Percentiles rank a stretch among this genome's conserved stretches.
phyloP scores from a whole-genome alignment of 163 green algal genomes.

The Chloromonas sp. region DNA sequence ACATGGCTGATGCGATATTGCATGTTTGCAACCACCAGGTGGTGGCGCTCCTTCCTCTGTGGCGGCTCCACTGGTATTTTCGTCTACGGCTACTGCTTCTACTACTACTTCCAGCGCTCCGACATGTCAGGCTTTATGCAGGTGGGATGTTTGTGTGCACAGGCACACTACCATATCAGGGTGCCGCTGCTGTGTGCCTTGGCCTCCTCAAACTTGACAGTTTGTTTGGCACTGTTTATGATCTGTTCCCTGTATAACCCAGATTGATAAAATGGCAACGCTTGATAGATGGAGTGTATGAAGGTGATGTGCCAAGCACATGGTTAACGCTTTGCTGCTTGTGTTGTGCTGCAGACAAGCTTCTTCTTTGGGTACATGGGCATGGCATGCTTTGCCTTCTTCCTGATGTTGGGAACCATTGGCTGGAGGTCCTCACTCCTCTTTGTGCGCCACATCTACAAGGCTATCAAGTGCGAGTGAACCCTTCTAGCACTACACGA shows the following conservation, averaged over 20 bases:
- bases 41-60: conserved; percentile 90
- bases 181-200: too few relatives aligned
- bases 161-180: too few relatives aligned
- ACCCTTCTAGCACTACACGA: neutral
- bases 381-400: conserved; percentile 91
- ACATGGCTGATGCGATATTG: neutral
- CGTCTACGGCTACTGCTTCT: conserved; percentile 94
- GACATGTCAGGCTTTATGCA: conserved; percentile 95
- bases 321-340: too few relatives aligned
- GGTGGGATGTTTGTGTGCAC: conserved; percentile 6
- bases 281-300: neutral
- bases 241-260: neutral
- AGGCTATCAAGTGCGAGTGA: conserved; percentile 40
- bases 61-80: conserved; percentile 87
- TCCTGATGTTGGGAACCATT: conserved; percentile 88
- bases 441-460: conserved; percentile 95
- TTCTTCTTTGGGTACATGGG: conserved; percentile 99
- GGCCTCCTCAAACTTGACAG: conserved; percentile 6
- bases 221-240: neutral
- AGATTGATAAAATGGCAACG: neutral
- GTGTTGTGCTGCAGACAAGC: conserved; percentile 48
- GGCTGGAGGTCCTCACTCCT: conserved; percentile 77
- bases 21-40: conserved; percentile 27
- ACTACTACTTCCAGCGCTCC: conserved; percentile 87
- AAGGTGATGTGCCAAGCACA: too few relatives aligned